Percentiles rank a stretch among this genome's conserved stretches.
Evolutionary conservation across 148 eudicot species (phyloP).

Genomic region (Camellia japonica): DNA sequence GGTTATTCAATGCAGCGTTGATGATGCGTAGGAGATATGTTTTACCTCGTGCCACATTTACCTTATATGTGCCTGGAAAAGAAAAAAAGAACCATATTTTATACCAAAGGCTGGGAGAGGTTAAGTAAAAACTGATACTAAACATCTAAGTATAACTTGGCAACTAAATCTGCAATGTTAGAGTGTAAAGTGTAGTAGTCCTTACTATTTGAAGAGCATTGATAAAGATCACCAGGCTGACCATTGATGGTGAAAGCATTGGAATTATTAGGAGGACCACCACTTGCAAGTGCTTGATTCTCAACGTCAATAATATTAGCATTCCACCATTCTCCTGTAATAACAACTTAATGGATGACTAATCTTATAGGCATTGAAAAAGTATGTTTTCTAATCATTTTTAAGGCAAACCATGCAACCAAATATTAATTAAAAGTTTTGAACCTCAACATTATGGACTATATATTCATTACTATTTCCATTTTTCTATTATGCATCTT

Average conservation of each 20-base stretch:
- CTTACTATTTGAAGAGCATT: slow-evolving; percentile 58
- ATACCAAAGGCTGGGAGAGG: too few species aligned
- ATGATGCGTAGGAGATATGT: slow-evolving; percentile 66
- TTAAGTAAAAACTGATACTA: too few species aligned
- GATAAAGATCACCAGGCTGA: slow-evolving; percentile 56
- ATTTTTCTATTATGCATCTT: too few species aligned
- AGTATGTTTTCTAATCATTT: too few species aligned
- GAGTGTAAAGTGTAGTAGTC: not conserved
- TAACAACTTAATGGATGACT: not conserved
- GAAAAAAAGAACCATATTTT: not conserved
- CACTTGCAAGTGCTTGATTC: slow-evolving; percentile 31
- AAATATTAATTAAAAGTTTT: too few species aligned
- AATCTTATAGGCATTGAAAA: too few species aligned
- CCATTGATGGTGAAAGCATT: slow-evolving; percentile 70
- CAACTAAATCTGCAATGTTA: too few species aligned
- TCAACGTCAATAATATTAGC: slow-evolving; percentile 47
- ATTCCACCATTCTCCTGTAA: slow-evolving; percentile 82
- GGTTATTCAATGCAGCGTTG: slow-evolving; percentile 72
- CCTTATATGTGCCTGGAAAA: slow-evolving; percentile 31
- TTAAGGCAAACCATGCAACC: not conserved
- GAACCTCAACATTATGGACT: too few species aligned
- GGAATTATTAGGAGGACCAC: slow-evolving; percentile 50
- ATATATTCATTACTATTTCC: too few species aligned
- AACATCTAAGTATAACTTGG: not conserved
- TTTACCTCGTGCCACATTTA: slow-evolving; percentile 50